Percentiles rank a stretch among this genome's conserved stretches.
Evolutionary conservation across 495 filamentous ascomycete genomes (phyloP).

Genomic region (Neurospora intermedia): DNA sequence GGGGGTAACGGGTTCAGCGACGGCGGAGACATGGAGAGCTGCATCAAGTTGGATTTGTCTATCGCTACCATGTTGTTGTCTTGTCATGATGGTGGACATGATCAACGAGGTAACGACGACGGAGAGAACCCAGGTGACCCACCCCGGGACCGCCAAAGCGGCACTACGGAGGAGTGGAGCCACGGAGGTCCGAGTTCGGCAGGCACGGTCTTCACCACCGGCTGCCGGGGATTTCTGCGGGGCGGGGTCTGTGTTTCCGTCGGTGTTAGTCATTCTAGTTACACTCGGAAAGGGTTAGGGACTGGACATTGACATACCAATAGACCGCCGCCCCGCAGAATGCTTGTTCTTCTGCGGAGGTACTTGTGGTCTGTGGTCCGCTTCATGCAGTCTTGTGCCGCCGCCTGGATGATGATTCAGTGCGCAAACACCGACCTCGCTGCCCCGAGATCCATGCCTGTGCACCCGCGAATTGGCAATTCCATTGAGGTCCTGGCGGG

Average conservation of each 20-base stretch:
- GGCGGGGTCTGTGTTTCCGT: neutral
- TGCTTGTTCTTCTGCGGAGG: neutral
- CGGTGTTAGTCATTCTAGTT: neutral
- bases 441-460: neutral
- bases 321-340: neutral
- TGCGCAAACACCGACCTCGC: neutral
- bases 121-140: slow-evolving; percentile 20
- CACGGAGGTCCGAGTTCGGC: neutral
- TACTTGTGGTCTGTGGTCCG: neutral
- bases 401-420: neutral
- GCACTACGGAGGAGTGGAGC: slow-evolving; percentile 1
- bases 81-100: neutral
- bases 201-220: slow-evolving; percentile 25
- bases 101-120: slow-evolving; percentile 16
- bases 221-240: slow-evolving; percentile 7
- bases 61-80: neutral
- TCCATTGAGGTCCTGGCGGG: slow-evolving; percentile 54
- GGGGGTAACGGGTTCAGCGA: neutral
- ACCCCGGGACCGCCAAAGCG: slow-evolving; percentile 13
- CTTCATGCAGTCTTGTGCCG: neutral
- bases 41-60: neutral
- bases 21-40: neutral
- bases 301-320: neutral
- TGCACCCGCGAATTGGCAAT: slow-evolving; percentile 28
- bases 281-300: neutral